Conservation (phyloP, 805 yeast species). For the Candida wancherniae region DNA sequence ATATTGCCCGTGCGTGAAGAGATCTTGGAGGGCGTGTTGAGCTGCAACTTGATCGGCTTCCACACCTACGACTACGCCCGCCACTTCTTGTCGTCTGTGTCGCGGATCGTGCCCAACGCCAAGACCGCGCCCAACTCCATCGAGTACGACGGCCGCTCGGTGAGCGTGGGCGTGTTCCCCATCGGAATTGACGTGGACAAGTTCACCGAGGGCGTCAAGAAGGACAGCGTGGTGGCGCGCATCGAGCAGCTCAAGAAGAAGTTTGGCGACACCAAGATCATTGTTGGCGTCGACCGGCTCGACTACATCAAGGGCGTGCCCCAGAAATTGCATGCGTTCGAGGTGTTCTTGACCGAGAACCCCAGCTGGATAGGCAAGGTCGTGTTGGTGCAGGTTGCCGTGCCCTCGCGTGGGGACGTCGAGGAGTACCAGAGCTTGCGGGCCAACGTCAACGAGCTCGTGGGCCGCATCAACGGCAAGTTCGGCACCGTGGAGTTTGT, state of each 20-base stretch:
- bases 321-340: conserved; percentile 93
- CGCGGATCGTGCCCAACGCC: conserved; percentile 67
- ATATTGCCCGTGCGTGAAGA: conserved; percentile 94
- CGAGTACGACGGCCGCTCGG: conserved; percentile 66
- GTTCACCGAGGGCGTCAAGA: conserved; percentile 72
- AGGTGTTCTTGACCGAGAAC: conserved; percentile 82
- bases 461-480: conserved; percentile 92
- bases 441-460: conserved; percentile 91
- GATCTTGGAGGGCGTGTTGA: conserved; percentile 82
- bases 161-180: conserved; percentile 95
- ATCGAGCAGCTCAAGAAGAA: conserved; percentile 53
- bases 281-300: conserved; percentile 94
- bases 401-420: conserved; percentile 95
- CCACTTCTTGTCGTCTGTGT: conserved; percentile 87
- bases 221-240: conserved; percentile 58
- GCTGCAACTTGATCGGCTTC: conserved; percentile 94
- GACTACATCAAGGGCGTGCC: conserved; percentile 99
- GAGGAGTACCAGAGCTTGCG: conserved; percentile 94
- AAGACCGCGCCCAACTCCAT: conserved; percentile 90
- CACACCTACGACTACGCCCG: conserved; percentile 99
- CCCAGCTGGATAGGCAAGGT: conserved; percentile 99
- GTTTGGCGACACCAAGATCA: conserved; percentile 76
- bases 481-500: conserved; percentile 97
- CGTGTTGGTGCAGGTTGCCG: conserved; percentile 92
- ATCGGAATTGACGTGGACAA: conserved; percentile 96